These are phyloP conservation scores for Penicillium freii DNA, from an alignment of 2,329 filamentous ascomycete species.

Conservation along the genomic window DNA sequence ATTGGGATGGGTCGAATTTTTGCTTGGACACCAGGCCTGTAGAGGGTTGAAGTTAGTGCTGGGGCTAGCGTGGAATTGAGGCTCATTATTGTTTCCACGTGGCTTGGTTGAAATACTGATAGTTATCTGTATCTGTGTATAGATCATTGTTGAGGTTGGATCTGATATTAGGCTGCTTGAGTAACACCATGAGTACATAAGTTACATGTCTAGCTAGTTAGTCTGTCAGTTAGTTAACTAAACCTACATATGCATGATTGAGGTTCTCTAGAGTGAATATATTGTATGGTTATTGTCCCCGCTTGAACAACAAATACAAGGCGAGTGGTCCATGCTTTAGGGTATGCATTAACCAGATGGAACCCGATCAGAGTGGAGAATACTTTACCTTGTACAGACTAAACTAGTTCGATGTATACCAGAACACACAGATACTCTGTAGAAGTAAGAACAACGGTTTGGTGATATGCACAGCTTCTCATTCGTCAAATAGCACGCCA, in stretches of 20 bases:
- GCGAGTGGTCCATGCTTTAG: background rate
- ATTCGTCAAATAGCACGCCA: background rate
- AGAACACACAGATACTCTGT: background rate
- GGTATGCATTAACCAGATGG: background rate
- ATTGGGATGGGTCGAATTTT: background rate
- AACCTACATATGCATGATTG: too few species aligned
- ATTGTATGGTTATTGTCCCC: background rate
- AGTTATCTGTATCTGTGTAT: background rate
- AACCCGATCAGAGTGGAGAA: background rate
- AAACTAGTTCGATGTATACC: too few species aligned
- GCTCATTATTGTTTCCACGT: background rate
- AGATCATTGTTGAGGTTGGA: background rate
- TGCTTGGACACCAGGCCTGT: too few species aligned
- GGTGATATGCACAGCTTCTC: background rate
- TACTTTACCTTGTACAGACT: background rate
- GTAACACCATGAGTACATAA: too few species aligned
- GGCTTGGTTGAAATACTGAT: background rate
- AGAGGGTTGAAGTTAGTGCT: background rate
- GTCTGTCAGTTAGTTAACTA: background rate
- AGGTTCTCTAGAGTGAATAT: background rate
- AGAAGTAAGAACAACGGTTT: background rate
- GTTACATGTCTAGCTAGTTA: background rate
- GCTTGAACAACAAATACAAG: background rate
- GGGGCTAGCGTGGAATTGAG: background rate
- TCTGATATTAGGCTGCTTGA: background rate